phyloP scores from a whole-genome alignment of 441 rosid species.

The Pelargonium fulgidum region DNA sequence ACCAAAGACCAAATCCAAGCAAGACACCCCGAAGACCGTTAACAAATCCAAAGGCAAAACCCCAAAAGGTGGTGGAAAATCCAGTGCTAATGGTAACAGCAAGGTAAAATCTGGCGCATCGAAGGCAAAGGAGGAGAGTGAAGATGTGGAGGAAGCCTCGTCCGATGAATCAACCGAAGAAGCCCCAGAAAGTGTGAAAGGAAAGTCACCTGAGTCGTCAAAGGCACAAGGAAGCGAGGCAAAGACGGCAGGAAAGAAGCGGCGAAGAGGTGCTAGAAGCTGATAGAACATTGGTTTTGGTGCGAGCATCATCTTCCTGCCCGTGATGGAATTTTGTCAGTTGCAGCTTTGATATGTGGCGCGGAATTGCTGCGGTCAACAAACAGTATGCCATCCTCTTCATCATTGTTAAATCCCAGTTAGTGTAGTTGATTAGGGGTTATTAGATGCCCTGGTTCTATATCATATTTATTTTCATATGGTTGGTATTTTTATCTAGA shows the following conservation, averaged over 20 bases:
- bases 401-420: no score
- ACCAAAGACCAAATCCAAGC: conserved; percentile 45
- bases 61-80: conserved; percentile 40
- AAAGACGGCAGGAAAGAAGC: conserved; percentile 48
- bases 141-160: conserved; percentile 36
- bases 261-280: conserved; percentile 40
- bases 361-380: no score
- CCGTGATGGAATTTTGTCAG: no score
- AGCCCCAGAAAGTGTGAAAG: conserved; percentile 37
- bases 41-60: conserved; percentile 34
- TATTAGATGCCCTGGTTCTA: no score
- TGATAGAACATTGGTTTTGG: background rate
- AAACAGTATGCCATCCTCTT: no score
- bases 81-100: conserved; percentile 33
- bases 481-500: no score
- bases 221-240: conserved; percentile 46
- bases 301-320: no score
- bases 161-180: conserved; percentile 34
- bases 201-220: conserved; percentile 35
- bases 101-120: conserved; percentile 51
- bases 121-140: conserved; percentile 44
- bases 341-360: no score
- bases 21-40: conserved; percentile 36
- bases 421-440: no score
- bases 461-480: no score